Conservation (phyloP, 306 rosid genomes). For the Arachis hypogaea region DNA sequence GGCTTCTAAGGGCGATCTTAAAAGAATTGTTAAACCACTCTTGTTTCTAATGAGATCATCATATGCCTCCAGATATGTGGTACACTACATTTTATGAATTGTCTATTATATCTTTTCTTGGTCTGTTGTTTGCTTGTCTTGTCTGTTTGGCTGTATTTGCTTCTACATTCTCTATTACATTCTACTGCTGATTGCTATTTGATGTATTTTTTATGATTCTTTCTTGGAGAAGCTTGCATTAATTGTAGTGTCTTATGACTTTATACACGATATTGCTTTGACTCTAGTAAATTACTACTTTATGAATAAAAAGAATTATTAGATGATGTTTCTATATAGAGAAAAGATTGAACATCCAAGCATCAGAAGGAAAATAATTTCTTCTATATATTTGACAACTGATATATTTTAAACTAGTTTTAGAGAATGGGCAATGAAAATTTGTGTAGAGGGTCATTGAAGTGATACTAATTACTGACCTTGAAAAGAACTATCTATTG, state of each 20-base stretch:
- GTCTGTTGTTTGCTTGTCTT: not conserved
- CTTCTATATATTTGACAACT: not conserved
- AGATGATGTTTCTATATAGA: not conserved
- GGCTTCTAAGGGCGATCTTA: constrained; percentile 71
- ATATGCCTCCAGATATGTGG: constrained; percentile 87
- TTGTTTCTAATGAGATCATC: constrained; percentile 85
- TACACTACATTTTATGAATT: constrained; percentile 44
- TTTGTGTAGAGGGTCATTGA: constrained; percentile 1
- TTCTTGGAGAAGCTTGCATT: constrained; percentile 30
- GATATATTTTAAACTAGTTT: constrained; percentile 31
- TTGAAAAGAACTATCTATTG: too few species aligned
- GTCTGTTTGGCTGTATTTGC: not conserved
- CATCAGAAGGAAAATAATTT: not conserved
- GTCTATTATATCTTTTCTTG: constrained; percentile 10
- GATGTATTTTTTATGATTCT: constrained; percentile 9
- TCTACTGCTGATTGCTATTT: constrained; percentile 9
- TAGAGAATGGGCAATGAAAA: constrained; percentile 15
- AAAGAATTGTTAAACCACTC: constrained; percentile 81
- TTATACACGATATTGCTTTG: constrained; percentile 3
- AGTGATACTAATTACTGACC: too few species aligned
- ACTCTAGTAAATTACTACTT: not conserved
- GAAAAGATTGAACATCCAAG: not conserved
- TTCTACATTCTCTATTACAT: constrained; percentile 18
- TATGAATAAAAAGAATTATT: not conserved
- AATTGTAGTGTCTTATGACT: constrained; percentile 15